These are phyloP conservation scores for Rhododendron vialii DNA, from an alignment of 148 eudicot species.

Conservation along the genomic window DNA sequence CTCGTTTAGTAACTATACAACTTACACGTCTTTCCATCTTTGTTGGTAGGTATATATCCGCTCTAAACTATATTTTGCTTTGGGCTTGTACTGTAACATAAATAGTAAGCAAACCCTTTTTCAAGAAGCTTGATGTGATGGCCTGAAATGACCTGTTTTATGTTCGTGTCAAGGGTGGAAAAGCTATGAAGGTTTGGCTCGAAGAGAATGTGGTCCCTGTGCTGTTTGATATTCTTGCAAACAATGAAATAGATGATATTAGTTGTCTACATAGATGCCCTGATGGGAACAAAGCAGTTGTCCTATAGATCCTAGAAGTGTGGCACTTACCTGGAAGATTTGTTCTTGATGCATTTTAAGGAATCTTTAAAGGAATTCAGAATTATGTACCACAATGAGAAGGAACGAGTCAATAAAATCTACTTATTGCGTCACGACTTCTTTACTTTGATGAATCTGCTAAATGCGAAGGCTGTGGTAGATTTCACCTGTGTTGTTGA, in stretches of 20 bases:
- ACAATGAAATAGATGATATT: neutral
- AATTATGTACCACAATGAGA: neutral
- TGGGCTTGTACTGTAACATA: too few relatives aligned
- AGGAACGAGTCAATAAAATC: neutral
- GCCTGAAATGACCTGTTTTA: neutral
- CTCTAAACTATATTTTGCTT: too few relatives aligned
- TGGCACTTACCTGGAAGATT: neutral
- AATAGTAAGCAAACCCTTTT: neutral
- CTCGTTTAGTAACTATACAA: too few relatives aligned
- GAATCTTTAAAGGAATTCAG: constrained; percentile 9
- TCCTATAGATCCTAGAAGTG: constrained; percentile 3
- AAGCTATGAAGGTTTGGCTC: neutral
- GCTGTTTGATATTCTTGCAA: neutral
- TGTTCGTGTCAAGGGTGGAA: neutral
- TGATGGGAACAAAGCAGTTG: neutral
- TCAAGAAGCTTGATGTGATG: neutral
- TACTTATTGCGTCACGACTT: neutral
- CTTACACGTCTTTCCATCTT: too few relatives aligned
- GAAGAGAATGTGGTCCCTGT: neutral
- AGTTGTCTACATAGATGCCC: neutral
- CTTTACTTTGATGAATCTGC: neutral
- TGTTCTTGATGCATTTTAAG: neutral
- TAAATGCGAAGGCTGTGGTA: neutral
- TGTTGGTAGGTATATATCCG: too few relatives aligned
- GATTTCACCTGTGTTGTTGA: neutral